Conservation (phyloP, 192 early-diverging fungal species). For the Entomortierella beljakovae region DNA sequence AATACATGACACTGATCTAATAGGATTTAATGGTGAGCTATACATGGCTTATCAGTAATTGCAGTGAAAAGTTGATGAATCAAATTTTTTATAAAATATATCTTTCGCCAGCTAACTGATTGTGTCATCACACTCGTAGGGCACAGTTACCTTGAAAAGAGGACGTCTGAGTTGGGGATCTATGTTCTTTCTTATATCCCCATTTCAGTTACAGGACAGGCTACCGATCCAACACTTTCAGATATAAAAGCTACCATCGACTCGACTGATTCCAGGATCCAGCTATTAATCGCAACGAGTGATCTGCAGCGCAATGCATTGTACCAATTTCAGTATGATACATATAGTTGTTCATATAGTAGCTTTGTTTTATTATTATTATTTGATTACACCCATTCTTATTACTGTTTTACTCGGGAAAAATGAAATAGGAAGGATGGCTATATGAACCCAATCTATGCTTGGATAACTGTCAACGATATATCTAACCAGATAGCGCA, state of each 20-base stretch:
- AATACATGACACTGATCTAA: slow-evolving; percentile 46
- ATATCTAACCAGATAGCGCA: neutral
- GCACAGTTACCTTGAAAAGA: too few species aligned
- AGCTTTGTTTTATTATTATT: neutral
- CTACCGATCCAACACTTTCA: neutral
- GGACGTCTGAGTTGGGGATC: too few species aligned
- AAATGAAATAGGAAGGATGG: slow-evolving; percentile 13
- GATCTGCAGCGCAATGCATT: neutral
- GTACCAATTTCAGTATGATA: slow-evolving; percentile 8
- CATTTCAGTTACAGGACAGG: too few species aligned
- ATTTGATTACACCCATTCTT: neutral
- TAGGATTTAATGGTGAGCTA: slow-evolving; percentile 55
- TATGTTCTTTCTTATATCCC: too few species aligned
- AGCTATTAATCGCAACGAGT: slow-evolving; percentile 13
- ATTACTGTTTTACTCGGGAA: neutral
- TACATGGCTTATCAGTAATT: neutral
- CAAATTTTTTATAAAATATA: too few species aligned
- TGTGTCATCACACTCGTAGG: too few species aligned
- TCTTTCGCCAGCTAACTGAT: too few species aligned
- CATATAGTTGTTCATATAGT: neutral
- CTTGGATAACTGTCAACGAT: slow-evolving; percentile 30
- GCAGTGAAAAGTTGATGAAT: too few species aligned
- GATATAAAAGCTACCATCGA: slow-evolving; percentile 6
- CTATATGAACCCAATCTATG: slow-evolving; percentile 14
- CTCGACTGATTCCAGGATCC: slow-evolving; percentile 18